A percentile compares a stretch with the other conserved stretches of the same genome.
phyloP scores from a whole-genome alignment of 164 flowering plant genomes.

The Aristolochia fimbriata region DNA sequence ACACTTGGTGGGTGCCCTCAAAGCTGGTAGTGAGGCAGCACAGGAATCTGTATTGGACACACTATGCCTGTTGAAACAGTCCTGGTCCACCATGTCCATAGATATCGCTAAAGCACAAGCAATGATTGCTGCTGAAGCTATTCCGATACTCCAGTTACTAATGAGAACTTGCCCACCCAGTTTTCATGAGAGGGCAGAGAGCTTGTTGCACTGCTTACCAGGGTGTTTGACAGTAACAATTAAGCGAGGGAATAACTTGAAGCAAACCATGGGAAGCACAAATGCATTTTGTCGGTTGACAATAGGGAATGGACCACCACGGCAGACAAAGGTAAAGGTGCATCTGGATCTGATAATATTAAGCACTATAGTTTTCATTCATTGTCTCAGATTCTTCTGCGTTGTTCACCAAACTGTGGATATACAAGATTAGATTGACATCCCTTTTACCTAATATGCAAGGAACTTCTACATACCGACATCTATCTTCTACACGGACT shows the following conservation, averaged over 20 bases:
- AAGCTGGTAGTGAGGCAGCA: conserved; percentile 66
- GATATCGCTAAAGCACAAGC: conserved; percentile 76
- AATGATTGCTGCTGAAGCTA: conserved; percentile 77
- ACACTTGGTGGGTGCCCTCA: conserved; percentile 61
- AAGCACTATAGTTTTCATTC: too few relatives aligned
- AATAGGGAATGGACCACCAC: conserved; percentile 75
- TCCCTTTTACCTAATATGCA: too few relatives aligned
- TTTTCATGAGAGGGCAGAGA: conserved; percentile 78
- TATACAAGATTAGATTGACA: too few relatives aligned
- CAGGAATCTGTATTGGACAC: conserved; percentile 71
- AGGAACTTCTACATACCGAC: too few relatives aligned
- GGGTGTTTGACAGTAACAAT: conserved; percentile 83
- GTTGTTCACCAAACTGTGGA: too few relatives aligned
- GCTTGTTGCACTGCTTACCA: conserved; percentile 69
- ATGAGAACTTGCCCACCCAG: conserved; percentile 83
- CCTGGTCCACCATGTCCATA: conserved; percentile 77
- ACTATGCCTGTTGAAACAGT: conserved; percentile 59
- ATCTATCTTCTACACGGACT: too few relatives aligned
- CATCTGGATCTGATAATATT: too few relatives aligned
- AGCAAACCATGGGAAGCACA: conserved; percentile 70
- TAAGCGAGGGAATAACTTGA: conserved; percentile 71
- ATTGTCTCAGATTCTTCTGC: too few relatives aligned
- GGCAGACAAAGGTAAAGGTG: conserved; percentile 65
- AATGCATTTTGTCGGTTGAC: conserved; percentile 76
- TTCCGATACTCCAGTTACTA: conserved; percentile 72